Conservation (phyloP, 306 rosid species). For the Cucurbita moschata region DNA sequence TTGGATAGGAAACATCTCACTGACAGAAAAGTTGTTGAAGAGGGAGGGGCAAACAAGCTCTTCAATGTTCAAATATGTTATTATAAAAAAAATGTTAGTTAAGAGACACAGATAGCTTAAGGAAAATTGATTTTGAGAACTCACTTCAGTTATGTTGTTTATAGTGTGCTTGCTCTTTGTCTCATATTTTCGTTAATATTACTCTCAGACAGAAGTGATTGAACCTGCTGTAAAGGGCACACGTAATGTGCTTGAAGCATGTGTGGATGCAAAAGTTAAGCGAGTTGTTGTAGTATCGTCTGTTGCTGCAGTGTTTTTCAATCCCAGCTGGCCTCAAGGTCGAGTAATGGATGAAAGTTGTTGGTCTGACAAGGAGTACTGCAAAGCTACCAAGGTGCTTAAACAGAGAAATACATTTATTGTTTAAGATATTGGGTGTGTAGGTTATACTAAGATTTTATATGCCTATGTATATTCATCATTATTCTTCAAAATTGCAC, state of each 20-base stretch:
- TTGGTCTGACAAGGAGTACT: conserved; percentile 37
- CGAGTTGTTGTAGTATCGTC: conserved; percentile 30
- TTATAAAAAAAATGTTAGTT: too few species aligned
- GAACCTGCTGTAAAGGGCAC: conserved; percentile 18
- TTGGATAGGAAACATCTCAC: background rate
- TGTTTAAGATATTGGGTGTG: background rate
- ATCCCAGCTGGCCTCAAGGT: conserved; percentile 24
- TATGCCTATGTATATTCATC: background rate
- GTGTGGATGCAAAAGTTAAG: conserved; percentile 23
- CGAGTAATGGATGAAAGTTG: conserved; percentile 25
- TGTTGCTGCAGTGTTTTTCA: conserved; percentile 9
- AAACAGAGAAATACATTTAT: background rate
- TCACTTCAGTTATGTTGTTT: background rate
- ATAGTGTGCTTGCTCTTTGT: background rate
- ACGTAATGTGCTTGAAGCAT: conserved; percentile 23
- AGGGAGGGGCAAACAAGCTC: background rate
- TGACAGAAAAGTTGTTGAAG: background rate
- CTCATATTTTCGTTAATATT: background rate
- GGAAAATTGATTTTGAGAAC: background rate
- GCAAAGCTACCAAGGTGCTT: conserved; percentile 20
- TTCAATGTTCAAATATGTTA: background rate
- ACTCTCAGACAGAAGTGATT: conserved; percentile 10
- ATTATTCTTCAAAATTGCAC: background rate
- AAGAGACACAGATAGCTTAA: background rate
- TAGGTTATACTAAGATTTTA: background rate